Base-by-base conservation (phyloP, 164 flowering plant species). In the Piper betle region DNA sequence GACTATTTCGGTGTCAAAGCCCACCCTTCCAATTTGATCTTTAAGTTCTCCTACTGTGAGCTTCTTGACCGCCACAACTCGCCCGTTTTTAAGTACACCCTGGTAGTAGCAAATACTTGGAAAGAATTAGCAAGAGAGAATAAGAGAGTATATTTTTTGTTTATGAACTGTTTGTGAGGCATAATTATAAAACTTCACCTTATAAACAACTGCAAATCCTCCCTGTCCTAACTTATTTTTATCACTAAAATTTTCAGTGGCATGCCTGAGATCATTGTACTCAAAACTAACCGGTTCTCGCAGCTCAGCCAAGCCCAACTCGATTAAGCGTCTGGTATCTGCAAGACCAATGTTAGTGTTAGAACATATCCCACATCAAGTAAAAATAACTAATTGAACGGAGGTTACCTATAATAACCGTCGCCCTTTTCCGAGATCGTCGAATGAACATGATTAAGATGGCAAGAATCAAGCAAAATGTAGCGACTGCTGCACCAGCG, bases 131-230 rank as follows among this genome's bases (percentile, higher is more conserved):
- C n/a, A n/a, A n/a, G n/a, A n/a, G n/a, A n/a, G n/a, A n/a, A n/a
- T n/a, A n/a, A n/a, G n/a, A n/a, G n/a, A n/a, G n/a, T n/a, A n/a
- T n/a, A n/a, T n/a, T n/a, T n/a, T n/a, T n/a, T n/a, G n/a, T n/a
- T n/a, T n/a, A n/a, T n/a, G n/a, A n/a, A n/a, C n/a, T n/a, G n/a
- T n/a, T n/a, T n/a, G n/a, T n/a, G n/a, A n/a, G n/a, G n/a, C n/a
- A n/a, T n/a, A n/a, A n/a, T n/a, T n/a, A n/a, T n/a, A n/a, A n/a
- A 15, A 46, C 9, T 6, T 46, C 62, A 80, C 88, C 88, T 78
- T 81, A 72, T 77, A 84, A n/a, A 81, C 84, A 67, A 74, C 81
- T 40, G 81, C 82, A 68, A 80, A 81, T 9, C 87, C 84, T 68
- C 82, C 88, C 71, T 74, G 77, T 41, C 82, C 85, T 3, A 83